phyloP scores from a whole-genome alignment of 371 early-diverging fungal genomes.

The Dentiscutata heterogama region DNA sequence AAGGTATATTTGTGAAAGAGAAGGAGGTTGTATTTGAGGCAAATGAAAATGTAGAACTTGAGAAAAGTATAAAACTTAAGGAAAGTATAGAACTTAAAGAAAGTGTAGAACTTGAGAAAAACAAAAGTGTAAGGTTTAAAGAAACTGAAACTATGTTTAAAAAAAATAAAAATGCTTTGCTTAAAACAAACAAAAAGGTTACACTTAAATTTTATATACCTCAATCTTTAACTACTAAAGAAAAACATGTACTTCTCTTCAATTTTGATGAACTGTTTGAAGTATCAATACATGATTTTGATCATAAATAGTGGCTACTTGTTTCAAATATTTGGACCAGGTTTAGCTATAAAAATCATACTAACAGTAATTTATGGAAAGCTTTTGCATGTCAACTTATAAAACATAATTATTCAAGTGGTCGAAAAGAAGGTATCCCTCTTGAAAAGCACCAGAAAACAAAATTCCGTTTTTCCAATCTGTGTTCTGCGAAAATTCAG shows the following conservation, averaged over 20 bases:
- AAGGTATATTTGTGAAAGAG: too few relatives aligned
- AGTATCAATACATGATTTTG: not conserved
- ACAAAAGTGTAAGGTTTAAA: too few relatives aligned
- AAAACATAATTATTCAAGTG: not conserved
- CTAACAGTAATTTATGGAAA: not conserved
- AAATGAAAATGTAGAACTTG: too few relatives aligned
- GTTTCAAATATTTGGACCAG: slow-evolving; percentile 3
- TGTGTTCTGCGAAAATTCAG: not conserved
- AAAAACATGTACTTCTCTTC: not conserved
- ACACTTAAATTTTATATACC: too few relatives aligned
- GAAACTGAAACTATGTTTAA: too few relatives aligned
- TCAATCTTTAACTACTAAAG: not conserved
- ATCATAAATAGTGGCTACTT: not conserved
- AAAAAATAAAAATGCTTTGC: too few relatives aligned
- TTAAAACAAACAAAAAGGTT: too few relatives aligned
- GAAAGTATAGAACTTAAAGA: too few relatives aligned
- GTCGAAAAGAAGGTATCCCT: not conserved
- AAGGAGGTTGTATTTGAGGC: too few relatives aligned
- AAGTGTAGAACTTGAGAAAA: too few relatives aligned
- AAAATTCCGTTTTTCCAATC: not conserved
- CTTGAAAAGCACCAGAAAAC: not conserved
- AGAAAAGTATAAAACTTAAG: too few relatives aligned
- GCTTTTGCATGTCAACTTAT: not conserved
- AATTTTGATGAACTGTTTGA: not conserved
- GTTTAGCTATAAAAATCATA: not conserved